Evolutionary conservation across 2,329 filamentous ascomycete species (phyloP).

Genomic region (Cladorrhinum sp.): DNA sequence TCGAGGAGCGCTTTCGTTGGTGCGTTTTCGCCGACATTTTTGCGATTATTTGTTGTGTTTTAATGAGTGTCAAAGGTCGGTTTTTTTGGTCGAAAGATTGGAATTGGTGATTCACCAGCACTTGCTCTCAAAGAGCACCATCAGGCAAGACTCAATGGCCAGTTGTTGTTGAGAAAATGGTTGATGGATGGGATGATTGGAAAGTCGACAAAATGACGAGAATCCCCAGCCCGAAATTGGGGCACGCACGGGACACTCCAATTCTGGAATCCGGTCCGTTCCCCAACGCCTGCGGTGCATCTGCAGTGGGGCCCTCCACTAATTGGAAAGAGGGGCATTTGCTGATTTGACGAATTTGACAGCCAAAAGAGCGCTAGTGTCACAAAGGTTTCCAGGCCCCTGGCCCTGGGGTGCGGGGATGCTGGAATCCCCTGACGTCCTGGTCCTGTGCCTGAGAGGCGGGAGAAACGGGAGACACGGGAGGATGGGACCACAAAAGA

Average conservation of each 20-base stretch:
- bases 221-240: constrained; percentile 4
- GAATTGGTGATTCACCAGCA: background rate
- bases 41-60: background rate
- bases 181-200: too few relatives aligned
- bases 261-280: constrained; percentile 1
- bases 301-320: background rate
- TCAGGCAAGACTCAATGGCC: background rate
- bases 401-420: background rate
- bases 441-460: background rate
- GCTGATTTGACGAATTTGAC: background rate
- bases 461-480: background rate
- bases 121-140: constrained; percentile 6
- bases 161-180: too few relatives aligned
- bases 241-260: background rate
- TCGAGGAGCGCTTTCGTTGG: constrained; percentile 26
- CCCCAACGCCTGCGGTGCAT: background rate
- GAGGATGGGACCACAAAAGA: background rate
- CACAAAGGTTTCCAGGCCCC: constrained; percentile 7
- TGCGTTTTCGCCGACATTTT: constrained; percentile 26
- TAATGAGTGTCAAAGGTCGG: background rate
- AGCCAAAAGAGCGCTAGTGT: constrained; percentile 5
- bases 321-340: constrained; percentile 3
- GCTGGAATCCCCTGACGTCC: background rate
- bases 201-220: constrained; percentile 2
- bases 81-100: background rate